Percentiles rank a stretch among this genome's conserved stretches.
phyloP scores from a whole-genome alignment of 1,284 basidiomycete genomes.

The Pascua sp. region DNA sequence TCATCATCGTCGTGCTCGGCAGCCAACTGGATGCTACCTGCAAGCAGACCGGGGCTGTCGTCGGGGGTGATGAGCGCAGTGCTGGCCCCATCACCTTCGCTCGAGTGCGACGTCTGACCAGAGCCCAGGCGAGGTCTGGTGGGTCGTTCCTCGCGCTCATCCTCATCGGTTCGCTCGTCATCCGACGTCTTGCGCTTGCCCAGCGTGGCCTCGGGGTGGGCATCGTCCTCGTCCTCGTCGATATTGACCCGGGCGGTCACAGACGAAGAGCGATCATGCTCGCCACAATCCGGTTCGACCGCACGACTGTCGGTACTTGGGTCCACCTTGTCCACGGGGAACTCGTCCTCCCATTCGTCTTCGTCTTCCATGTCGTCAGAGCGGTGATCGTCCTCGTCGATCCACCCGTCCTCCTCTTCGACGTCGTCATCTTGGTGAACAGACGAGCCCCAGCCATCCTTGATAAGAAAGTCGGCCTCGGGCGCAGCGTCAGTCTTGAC shows the following conservation, averaged over 20 bases:
- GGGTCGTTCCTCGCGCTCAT: slow-evolving; percentile 2
- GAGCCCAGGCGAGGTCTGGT: slow-evolving; percentile 12
- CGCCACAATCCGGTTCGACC: too few relatives aligned
- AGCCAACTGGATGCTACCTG: slow-evolving; percentile 9
- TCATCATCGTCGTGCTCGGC: slow-evolving; percentile 3
- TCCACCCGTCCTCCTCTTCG: slow-evolving; percentile 3
- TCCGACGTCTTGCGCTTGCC: slow-evolving; percentile 12
- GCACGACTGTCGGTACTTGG: too few relatives aligned
- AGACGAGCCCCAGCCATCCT: slow-evolving; percentile 12
- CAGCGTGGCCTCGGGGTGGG: neutral
- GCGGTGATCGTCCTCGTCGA: neutral
- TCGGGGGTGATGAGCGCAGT: slow-evolving; percentile 15
- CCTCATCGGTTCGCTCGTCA: slow-evolving; percentile 1
- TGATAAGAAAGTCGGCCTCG: slow-evolving; percentile 2
- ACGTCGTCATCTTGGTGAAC: slow-evolving; percentile 5
- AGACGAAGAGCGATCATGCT: too few relatives aligned
- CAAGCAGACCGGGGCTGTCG: slow-evolving; percentile 15
- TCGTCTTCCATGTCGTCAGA: neutral
- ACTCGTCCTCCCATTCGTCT: too few relatives aligned
- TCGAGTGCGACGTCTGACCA: slow-evolving; percentile 11
- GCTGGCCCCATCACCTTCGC: slow-evolving; percentile 9
- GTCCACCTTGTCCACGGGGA: too few relatives aligned
- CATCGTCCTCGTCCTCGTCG: neutral
- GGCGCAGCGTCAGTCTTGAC: slow-evolving; percentile 1
- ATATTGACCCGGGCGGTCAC: neutral